These are phyloP conservation scores for Chaetomium fimeti DNA, from an alignment of 495 filamentous ascomycete genomes.

Conservation along the genomic window DNA sequence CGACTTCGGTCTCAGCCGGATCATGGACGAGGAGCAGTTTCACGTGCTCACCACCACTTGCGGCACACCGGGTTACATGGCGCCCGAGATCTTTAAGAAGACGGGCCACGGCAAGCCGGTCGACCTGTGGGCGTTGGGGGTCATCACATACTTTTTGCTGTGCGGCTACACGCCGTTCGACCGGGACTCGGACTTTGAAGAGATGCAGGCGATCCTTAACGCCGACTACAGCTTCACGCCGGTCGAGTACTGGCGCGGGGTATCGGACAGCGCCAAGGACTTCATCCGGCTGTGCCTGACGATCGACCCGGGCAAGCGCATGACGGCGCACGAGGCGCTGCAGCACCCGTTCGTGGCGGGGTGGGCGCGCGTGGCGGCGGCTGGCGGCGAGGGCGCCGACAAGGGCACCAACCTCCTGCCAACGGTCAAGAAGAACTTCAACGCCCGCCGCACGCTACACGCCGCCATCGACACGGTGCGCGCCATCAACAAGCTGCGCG, in stretches of 20 bases:
- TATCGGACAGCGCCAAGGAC: conserved; percentile 78
- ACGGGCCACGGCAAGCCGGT: conserved; percentile 87
- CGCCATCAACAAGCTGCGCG: conserved; percentile 95
- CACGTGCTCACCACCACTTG: conserved; percentile 97
- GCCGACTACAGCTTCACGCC: conserved; percentile 98
- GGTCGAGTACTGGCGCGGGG: conserved; percentile 91
- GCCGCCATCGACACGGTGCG: conserved; percentile 96
- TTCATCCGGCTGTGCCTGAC: conserved; percentile 86
- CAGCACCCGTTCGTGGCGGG: conserved; percentile 82
- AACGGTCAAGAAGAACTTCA: conserved; percentile 98
- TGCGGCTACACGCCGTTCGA: conserved; percentile 99
- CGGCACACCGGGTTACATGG: conserved; percentile 97
- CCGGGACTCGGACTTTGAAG: conserved; percentile 93
- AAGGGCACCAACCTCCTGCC: conserved; percentile 89
- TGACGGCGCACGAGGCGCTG: conserved; percentile 94
- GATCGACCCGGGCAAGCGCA: conserved; percentile 76
- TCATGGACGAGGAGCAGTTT: conserved; percentile 99
- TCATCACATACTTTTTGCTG: conserved; percentile 96
- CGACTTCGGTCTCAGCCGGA: conserved; percentile 89
- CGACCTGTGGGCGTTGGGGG: conserved; percentile 94
- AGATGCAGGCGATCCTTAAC: conserved; percentile 97
- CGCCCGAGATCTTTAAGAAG: conserved; percentile 88
- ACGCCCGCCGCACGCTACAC: conserved; percentile 87
- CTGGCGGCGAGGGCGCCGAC: conserved; percentile 52
- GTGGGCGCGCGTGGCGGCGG: conserved; percentile 37